A percentile compares a stretch with the other conserved stretches of the same genome.
Evolutionary conservation across 305 asterid genomes (phyloP).

Genomic region (Coffea humblotiana): DNA sequence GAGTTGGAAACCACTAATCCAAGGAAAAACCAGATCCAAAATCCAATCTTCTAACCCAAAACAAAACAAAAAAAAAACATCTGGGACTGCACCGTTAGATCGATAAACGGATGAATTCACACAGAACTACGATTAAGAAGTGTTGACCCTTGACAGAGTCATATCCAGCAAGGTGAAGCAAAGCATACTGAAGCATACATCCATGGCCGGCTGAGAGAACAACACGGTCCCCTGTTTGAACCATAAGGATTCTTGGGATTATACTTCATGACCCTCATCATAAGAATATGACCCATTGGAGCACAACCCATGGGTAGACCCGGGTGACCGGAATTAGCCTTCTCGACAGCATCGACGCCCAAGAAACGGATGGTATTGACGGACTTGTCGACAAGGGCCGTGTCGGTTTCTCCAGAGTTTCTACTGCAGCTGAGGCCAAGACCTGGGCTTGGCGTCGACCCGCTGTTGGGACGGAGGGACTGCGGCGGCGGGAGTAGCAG

Average conservation of each 20-base stretch:
- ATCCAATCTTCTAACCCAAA: not conserved
- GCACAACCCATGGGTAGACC: constrained; percentile 99
- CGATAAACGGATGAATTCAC: not conserved
- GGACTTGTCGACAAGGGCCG: constrained; percentile 71
- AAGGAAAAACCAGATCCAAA: not conserved
- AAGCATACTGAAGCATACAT: constrained; percentile 98
- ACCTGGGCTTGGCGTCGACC: constrained; percentile 35
- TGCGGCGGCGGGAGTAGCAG: constrained; percentile 17
- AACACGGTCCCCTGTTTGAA: constrained; percentile 95
- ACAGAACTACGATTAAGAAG: not conserved
- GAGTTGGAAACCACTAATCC: not conserved
- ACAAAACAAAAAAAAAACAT: constrained; percentile 3
- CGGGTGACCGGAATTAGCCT: constrained; percentile 98
- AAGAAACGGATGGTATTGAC: constrained; percentile 82
- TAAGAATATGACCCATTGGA: constrained; percentile 94
- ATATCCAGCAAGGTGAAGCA: constrained; percentile 93
- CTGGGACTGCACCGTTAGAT: not conserved
- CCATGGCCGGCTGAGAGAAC: constrained; percentile 99
- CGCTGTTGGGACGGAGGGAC: constrained; percentile 12
- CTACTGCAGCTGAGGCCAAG: constrained; percentile 68
- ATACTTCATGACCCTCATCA: constrained; percentile 90
- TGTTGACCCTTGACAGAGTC: constrained; percentile 82
- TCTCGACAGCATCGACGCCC: constrained; percentile 95
- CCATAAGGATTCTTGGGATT: constrained; percentile 97
- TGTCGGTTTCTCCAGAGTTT: constrained; percentile 65